Evolutionary conservation across 257 asterid species (phyloP).

Genomic region (Echites panduratus): DNA sequence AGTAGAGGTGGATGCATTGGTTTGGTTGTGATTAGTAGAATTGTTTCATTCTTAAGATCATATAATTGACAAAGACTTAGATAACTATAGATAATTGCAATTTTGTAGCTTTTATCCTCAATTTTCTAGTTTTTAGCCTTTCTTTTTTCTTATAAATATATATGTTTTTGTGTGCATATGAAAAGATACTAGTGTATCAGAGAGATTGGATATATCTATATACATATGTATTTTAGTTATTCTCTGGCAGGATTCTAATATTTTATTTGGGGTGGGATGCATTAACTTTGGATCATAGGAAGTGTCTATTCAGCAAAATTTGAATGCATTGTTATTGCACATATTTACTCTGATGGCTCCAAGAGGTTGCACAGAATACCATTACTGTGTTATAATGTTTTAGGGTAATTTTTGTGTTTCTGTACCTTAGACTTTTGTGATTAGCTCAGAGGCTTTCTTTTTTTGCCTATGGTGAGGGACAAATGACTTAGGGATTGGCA

Average conservation of each 20-base stretch:
- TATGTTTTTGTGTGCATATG: no score
- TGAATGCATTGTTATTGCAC: not conserved
- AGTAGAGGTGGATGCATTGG: not conserved
- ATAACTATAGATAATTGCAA: no score
- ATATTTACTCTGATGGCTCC: not conserved
- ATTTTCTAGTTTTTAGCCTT: no score
- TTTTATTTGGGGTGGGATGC: not conserved
- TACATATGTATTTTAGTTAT: not conserved
- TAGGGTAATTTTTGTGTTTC: not conserved
- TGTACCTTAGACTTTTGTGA: not conserved
- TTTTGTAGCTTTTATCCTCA: no score
- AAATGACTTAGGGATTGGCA: not conserved
- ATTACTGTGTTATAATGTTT: not conserved
- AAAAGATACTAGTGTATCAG: no score
- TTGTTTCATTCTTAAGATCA: not conserved
- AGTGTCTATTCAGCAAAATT: not conserved
- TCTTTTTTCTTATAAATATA: no score
- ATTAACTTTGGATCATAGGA: not conserved
- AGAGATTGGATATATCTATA: no score
- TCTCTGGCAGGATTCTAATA: not conserved
- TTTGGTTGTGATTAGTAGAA: not conserved
- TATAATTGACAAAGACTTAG: not conserved
- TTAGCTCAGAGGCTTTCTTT: not conserved
- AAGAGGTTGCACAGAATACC: no score
- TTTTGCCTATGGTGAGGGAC: not conserved